These are phyloP conservation scores for Rauvolfia tetraphylla DNA, from an alignment of 257 asterid species.

Conservation along the genomic window DNA sequence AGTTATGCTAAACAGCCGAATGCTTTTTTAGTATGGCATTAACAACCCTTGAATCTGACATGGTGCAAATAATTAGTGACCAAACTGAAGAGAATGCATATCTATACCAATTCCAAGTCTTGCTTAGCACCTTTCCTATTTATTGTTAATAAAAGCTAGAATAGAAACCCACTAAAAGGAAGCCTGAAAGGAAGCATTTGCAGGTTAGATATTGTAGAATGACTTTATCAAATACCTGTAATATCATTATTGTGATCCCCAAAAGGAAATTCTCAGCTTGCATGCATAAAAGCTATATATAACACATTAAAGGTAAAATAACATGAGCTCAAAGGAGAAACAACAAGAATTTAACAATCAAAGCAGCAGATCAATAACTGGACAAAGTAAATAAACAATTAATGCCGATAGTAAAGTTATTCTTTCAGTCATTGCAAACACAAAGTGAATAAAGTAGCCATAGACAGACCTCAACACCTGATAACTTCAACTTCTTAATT, in stretches of 20 bases:
- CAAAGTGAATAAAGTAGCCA: not conserved
- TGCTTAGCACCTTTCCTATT: not conserved
- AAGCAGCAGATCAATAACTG: not conserved
- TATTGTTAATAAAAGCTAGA: not conserved
- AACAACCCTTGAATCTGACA: not conserved
- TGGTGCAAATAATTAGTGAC: not conserved
- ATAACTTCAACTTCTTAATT: constrained; percentile 64
- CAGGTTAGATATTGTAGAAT: not conserved
- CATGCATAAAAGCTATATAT: not conserved
- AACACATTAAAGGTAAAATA: not conserved
- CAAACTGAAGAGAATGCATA: not conserved
- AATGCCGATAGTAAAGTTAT: not conserved
- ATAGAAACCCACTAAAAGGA: not conserved
- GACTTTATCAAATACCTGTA: not conserved
- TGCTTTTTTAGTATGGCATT: not conserved
- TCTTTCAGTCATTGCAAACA: not conserved
- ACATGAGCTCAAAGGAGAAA: not conserved
- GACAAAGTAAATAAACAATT: not conserved
- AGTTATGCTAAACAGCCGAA: not conserved
- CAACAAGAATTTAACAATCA: not conserved
- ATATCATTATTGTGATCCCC: not conserved
- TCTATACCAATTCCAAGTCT: not conserved
- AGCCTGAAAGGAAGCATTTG: too few species aligned
- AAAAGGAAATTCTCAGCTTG: not conserved
- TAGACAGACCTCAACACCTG: constrained; percentile 75